A percentile compares a stretch with the other conserved stretches of the same genome.
Evolutionary conservation across 1,139 yeast genomes (phyloP).

Genomic region (Pichia terricola): DNA sequence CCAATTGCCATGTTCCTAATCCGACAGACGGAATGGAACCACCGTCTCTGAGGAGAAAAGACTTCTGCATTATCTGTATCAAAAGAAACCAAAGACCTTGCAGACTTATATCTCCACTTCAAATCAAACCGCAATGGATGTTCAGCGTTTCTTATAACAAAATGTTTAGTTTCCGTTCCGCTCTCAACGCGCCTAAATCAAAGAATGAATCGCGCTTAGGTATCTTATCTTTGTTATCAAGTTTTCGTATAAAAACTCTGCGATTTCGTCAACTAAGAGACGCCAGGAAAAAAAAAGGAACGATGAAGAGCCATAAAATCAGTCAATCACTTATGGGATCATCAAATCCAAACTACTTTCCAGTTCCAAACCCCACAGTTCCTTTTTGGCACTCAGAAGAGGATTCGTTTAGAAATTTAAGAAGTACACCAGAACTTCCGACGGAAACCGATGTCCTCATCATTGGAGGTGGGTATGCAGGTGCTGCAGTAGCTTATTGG

Average conservation of each 20-base stretch:
- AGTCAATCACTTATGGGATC: background rate
- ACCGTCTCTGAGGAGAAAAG: conserved; percentile 32
- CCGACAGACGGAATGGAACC: conserved; percentile 59
- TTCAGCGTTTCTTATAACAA: too few relatives aligned
- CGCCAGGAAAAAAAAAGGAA: background rate
- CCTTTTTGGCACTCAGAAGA: conserved; percentile 21
- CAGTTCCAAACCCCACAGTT: conserved; percentile 16
- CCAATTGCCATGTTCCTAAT: conserved; percentile 43
- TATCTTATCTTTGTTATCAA: too few relatives aligned
- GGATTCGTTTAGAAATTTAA: conserved; percentile 13
- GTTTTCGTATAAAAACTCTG: too few relatives aligned
- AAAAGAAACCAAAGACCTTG: too few relatives aligned
- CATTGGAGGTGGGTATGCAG: conserved; percentile 34
- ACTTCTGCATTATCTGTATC: background rate
- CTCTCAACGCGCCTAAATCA: too few relatives aligned
- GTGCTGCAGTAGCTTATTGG: conserved; percentile 29
- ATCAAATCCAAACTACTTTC: conserved; percentile 7
- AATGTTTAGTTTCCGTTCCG: too few relatives aligned
- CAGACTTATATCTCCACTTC: too few relatives aligned
- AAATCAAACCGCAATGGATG: too few relatives aligned
- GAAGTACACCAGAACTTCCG: conserved; percentile 16
- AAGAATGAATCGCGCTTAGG: too few relatives aligned
- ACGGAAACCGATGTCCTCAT: conserved; percentile 28
- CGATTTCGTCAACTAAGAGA: too few relatives aligned
- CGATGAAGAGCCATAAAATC: background rate